Evolutionary conservation across 306 rosid genomes (phyloP), one percentile per base, ranked within the genome.

Genomic region (Heteromeles arbutifolia): DNA sequence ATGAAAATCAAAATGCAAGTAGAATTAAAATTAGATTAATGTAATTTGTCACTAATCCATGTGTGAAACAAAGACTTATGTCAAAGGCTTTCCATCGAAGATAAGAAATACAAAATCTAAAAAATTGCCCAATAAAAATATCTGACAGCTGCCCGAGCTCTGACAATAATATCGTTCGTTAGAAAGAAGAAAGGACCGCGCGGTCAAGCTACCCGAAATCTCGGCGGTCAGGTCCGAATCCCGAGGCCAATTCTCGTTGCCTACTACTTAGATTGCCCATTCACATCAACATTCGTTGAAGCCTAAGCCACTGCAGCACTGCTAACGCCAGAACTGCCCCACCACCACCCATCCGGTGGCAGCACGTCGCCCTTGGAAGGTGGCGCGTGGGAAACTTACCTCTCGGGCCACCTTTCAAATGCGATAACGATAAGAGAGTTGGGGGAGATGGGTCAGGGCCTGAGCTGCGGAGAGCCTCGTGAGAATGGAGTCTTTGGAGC

Each of bases 391-490:
- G 62, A 24, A 34, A 14, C 57, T 59, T 10, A 61, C 6, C 39
- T 48, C 25, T 31, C 63, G 17, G 44, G 72, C 21, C 17, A 50
- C 45, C 24, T 79, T 74, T 82, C 72, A 65, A 50, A 69, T 84
- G 84, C 18, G 52, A 75, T 75, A 24, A 68, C 69, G n/a, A 13
- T 21, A 17, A 50, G 54, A 25, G 66, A 58, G n/a, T 37, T 70
- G 74, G 48, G 89, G 70, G 82, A 65, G 79, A 65, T 93, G 98
- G 98, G 97, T 84, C 98, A 93, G 87, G 83, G 81, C 6, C 80
- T 86, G 53, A 87, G 97, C n/a, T 91, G 97, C 85, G 34, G 77
- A 39, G 85, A 83, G 50, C 75, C 66, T 44, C 78, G 67, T 45
- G 85, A 81, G 68, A 81, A 32, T 82, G 92, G 74, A 67, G 56